Conservation (phyloP, 2,329 filamentous ascomycete genomes). For the Xylaria sp. region DNA sequence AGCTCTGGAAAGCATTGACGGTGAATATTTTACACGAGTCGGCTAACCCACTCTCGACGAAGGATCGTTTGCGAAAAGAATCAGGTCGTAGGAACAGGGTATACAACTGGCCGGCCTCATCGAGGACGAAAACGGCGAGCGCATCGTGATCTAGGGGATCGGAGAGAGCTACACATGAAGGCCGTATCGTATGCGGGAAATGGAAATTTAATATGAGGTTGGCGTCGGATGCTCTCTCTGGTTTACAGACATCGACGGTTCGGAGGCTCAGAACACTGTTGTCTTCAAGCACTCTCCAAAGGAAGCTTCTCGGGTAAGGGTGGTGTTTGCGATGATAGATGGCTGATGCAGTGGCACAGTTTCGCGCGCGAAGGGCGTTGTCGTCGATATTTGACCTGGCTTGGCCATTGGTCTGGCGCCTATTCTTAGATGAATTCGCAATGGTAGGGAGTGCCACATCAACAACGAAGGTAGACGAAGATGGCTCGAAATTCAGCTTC, state of each 20-base stretch:
- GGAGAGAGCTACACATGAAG: constrained; percentile 80
- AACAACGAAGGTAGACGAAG: constrained; percentile 70
- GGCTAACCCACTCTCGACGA: constrained; percentile 73
- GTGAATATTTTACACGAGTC: constrained; percentile 78
- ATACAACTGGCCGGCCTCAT: constrained; percentile 79
- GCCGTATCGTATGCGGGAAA: constrained; percentile 75
- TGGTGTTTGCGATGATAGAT: constrained; percentile 83
- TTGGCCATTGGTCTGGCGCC: constrained; percentile 48
- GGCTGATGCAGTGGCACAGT: constrained; percentile 78
- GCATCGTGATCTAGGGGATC: constrained; percentile 71
- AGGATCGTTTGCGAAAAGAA: constrained; percentile 73
- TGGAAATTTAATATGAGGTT: constrained; percentile 77
- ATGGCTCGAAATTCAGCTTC: constrained; percentile 79
- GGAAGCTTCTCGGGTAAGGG: constrained; percentile 79
- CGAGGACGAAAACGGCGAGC: constrained; percentile 66
- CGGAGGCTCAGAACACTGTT: constrained; percentile 81
- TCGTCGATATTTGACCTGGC: constrained; percentile 60
- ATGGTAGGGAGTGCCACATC: constrained; percentile 70
- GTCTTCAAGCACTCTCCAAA: constrained; percentile 88
- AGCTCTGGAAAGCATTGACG: constrained; percentile 71
- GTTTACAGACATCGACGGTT: constrained; percentile 79
- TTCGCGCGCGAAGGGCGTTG: constrained; percentile 73
- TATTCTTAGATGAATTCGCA: constrained; percentile 51
- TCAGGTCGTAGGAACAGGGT: constrained; percentile 83
- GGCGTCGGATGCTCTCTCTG: constrained; percentile 68